phyloP scores from a whole-genome alignment of 345 rosid species.

The Litchi chinensis region DNA sequence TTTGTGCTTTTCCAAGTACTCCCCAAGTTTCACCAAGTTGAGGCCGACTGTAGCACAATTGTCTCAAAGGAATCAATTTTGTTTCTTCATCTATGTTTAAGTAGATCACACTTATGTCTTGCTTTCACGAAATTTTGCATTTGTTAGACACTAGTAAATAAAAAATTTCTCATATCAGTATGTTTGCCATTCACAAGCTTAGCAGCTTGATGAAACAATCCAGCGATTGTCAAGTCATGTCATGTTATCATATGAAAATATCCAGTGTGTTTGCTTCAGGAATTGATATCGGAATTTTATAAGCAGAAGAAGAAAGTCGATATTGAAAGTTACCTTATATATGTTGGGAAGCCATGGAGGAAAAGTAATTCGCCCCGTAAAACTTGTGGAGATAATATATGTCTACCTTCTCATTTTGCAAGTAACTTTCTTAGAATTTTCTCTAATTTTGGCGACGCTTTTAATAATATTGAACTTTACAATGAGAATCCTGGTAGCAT shows the following conservation, averaged over 20 bases:
- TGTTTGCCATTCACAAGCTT: not conserved
- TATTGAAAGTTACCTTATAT: conserved; percentile 76
- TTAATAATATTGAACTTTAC: not conserved
- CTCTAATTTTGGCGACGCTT: not conserved
- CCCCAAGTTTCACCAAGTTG: conserved; percentile 89
- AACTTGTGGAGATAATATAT: conserved; percentile 42
- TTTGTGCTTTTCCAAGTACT: conserved; percentile 87
- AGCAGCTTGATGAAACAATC: not conserved
- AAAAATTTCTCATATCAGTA: not conserved
- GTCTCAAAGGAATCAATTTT: conserved; percentile 61
- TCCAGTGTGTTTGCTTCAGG: conserved; percentile 46
- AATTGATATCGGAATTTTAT: conserved; percentile 74
- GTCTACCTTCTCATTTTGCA: not conserved
- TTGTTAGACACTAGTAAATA: not conserved
- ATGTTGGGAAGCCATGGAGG: conserved; percentile 54
- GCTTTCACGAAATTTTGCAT: not conserved
- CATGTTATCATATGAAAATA: conserved; percentile 8
- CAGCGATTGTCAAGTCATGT: not conserved
- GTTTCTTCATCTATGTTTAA: not conserved
- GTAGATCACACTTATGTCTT: not conserved
- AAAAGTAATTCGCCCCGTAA: not conserved
- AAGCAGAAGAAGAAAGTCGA: conserved; percentile 67
- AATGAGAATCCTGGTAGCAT: conserved; percentile 10
- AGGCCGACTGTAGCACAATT: conserved; percentile 69
- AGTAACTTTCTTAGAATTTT: not conserved